Conservation (phyloP, 1,284 basidiomycete genomes). For the Papiliotrema nemorosa region DNA sequence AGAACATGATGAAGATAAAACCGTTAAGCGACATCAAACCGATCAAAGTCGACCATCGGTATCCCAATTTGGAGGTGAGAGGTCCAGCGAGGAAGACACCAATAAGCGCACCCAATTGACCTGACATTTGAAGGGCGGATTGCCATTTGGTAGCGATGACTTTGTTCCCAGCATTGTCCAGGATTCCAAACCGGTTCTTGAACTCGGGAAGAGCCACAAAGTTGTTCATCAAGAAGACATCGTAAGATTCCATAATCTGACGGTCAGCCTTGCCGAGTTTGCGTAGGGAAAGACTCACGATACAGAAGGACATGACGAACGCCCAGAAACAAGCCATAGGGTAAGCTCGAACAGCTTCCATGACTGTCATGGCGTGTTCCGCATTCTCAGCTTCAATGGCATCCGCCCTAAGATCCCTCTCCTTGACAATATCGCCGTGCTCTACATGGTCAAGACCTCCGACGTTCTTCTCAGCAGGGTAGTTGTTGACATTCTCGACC, state of each 20-base stretch:
- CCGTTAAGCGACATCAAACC: slow-evolving; percentile 24
- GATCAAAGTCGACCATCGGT: slow-evolving; percentile 31
- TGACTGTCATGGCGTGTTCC: slow-evolving; percentile 22
- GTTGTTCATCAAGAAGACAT: slow-evolving; percentile 36
- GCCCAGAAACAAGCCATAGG: slow-evolving; percentile 35
- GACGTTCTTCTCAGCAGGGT: neutral
- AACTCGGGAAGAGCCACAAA: slow-evolving; percentile 28
- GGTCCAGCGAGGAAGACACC: slow-evolving; percentile 42
- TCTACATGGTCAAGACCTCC: neutral
- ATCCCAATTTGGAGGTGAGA: slow-evolving; percentile 30
- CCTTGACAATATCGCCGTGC: neutral
- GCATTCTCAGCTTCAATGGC: slow-evolving; percentile 17
- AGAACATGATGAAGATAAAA: slow-evolving; percentile 27
- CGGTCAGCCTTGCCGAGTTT: neutral
- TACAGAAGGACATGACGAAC: slow-evolving; percentile 27
- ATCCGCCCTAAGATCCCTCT: neutral
- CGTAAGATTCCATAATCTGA: slow-evolving; percentile 35
- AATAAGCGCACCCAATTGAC: slow-evolving; percentile 35
- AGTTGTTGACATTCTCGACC: too few relatives aligned
- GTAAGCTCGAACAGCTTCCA: slow-evolving; percentile 23
- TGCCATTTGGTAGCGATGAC: slow-evolving; percentile 34
- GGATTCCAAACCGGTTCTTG: slow-evolving; percentile 14
- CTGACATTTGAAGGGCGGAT: slow-evolving; percentile 25
- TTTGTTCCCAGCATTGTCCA: slow-evolving; percentile 8
- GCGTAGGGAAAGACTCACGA: slow-evolving; percentile 13